Base-by-base conservation (phyloP, 805 yeast genomes). In the Sungouiella thailandica region DNA sequence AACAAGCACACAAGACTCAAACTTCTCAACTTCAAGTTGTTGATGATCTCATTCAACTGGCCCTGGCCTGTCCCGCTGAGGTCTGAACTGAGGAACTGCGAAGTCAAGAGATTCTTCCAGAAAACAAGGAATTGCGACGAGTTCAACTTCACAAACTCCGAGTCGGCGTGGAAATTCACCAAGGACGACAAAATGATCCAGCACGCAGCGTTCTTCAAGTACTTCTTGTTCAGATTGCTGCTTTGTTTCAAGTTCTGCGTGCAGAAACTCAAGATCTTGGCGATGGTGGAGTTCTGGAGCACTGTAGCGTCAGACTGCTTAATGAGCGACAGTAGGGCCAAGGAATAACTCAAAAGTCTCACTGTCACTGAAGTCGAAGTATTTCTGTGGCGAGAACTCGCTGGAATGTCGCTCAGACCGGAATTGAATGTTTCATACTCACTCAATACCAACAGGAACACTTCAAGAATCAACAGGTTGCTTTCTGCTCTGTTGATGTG, bases 91-190 rank as follows among this genome's bases (percentile, higher is more conserved):
- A 61, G 55, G 29, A 52, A 63, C 32, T 66, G 72, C 1, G 71
- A 63, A 3, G 72, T 66, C 36, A 67, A 55, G 13, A 67, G 51
- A 40, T 62, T 56, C 38, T 67, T 67, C 72, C 72, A 67, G 29
- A 65, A 66, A 5, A 67, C 63, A 23, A 66, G 47, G 33, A 65
- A 58, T 40, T 66, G 72, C 1, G 72, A 65, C 1, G 70, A 62
- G 40, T 66, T 66, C 41, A 67, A 54, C 36, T 55, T 57, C 12
- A 67, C 69, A 41, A 62, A 64, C 39, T 66, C 72, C 0, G 68
- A 61, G 20, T 61, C 62, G 27, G 60, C 54, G 36, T 64, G 55
- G 25, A 65, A 59, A 0, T 69, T 62, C 5, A 65, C 64, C 31
- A 66, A 49, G 0, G 71, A 57, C 3, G 68, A 43, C 26, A 67